Evolutionary conservation across 139 green algal species (phyloP), one percentile per base, ranked within the genome.

Genomic region (Desmodesmus armatus): DNA sequence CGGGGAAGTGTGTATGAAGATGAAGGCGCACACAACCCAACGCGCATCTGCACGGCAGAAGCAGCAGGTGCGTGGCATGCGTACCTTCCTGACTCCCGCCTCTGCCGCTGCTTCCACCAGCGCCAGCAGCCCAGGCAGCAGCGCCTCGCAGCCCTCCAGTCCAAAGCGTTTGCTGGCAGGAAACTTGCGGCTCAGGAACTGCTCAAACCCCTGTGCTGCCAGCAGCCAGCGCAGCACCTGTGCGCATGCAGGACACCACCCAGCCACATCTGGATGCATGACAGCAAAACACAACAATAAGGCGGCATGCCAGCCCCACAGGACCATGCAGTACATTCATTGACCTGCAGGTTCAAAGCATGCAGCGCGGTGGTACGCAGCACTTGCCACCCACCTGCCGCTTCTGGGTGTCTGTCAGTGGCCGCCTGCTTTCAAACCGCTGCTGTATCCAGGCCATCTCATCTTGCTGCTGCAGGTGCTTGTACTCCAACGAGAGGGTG

Each of bases 131-230:
- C 88, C 91, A 19, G 92, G 88, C 65, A 94, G 44, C 78, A 96
- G 53, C 17, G 90, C 88, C 66, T 96, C 92, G 51, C 85, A 93
- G 25, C 92, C 92, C 87, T 96, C 92, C 5, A 96, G 81, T 9
- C 91, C 91, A 86, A 96, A 96, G 23, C 88, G 47, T 87, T 95
- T 96, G 37, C 85, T 90, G 13, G 85, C 62, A 9, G 92, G 91
- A 79, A 95, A 96, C 55, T 93, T 90, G 40, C 74, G 31, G 1
- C 78, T 88, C 17, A 96, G 81, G 62, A 93, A 94, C 66, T 71
- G 62, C 85, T 96, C 92, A 71, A 96, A 91, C 7, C 81, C 63
- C 71, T 91, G 87, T 27, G 89, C 82, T 25, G 80, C 75, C 76
- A 85, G 69, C 69, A 70, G 62, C 51, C 53, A 71, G 25, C 78